Evolutionary conservation across 2,329 filamentous ascomycete species (phyloP).

Genomic region (Aspergillus awamori): DNA sequence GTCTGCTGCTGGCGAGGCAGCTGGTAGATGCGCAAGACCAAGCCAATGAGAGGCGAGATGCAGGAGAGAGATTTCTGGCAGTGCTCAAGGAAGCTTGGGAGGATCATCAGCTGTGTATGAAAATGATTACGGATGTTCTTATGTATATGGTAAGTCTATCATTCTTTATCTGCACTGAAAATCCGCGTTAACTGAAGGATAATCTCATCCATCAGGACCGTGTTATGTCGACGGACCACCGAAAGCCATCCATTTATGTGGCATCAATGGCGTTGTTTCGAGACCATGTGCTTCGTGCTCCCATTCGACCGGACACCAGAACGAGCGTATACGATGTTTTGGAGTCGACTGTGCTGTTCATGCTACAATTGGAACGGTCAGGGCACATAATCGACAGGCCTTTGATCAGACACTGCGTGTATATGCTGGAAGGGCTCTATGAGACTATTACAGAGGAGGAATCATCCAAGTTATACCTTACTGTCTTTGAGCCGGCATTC

Average conservation of each 20-base stretch:
- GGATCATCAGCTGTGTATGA: slow-evolving; percentile 89
- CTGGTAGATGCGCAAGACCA: slow-evolving; percentile 56
- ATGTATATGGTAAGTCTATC: slow-evolving; percentile 77
- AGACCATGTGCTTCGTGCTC: slow-evolving; percentile 75
- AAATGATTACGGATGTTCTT: slow-evolving; percentile 92
- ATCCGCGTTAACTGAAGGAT: slow-evolving; percentile 3
- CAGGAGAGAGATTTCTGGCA: slow-evolving; percentile 80
- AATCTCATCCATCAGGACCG: slow-evolving; percentile 64
- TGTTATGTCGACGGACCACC: slow-evolving; percentile 73
- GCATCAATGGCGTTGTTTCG: slow-evolving; percentile 86
- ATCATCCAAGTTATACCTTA: slow-evolving; percentile 78
- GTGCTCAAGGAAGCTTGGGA: slow-evolving; percentile 79
- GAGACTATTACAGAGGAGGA: slow-evolving; percentile 78
- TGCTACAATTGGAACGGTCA: slow-evolving; percentile 88
- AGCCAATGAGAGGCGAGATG: slow-evolving; percentile 75
- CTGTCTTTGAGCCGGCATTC: slow-evolving; percentile 78
- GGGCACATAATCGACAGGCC: slow-evolving; percentile 85
- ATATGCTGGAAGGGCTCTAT: slow-evolving; percentile 89
- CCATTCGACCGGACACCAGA: slow-evolving; percentile 47
- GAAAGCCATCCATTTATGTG: slow-evolving; percentile 76
- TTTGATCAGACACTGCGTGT: slow-evolving; percentile 78
- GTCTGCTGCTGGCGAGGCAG: slow-evolving; percentile 61
- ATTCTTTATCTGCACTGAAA: background rate
- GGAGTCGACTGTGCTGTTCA: slow-evolving; percentile 80
- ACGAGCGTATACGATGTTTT: slow-evolving; percentile 71